Conservation (phyloP, 352 stramenopile genomes). For the Phytophthora cryptogea region DNA sequence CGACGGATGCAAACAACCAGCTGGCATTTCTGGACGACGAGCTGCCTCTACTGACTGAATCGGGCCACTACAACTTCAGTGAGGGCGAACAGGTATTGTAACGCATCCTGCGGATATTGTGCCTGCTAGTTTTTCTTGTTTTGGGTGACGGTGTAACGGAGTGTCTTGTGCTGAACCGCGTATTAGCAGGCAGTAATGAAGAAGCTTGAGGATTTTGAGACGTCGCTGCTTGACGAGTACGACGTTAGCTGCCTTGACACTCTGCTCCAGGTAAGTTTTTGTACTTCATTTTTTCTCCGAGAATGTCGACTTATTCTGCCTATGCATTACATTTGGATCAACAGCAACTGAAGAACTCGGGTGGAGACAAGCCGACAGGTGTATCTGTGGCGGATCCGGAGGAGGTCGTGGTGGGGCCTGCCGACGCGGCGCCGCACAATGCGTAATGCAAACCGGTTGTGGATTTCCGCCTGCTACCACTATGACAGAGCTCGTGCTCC, state of each 20-base stretch:
- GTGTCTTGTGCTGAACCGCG: constrained; percentile 31
- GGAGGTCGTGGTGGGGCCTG: constrained; percentile 57
- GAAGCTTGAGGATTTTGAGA: constrained; percentile 88
- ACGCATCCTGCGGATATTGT: constrained; percentile 15
- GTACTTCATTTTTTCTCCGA: not conserved
- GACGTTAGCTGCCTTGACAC: constrained; percentile 84
- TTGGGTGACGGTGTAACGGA: constrained; percentile 28
- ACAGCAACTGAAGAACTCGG: constrained; percentile 69
- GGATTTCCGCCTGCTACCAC: constrained; percentile 1
- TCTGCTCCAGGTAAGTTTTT: constrained; percentile 59
- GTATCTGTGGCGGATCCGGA: constrained; percentile 59
- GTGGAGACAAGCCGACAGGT: constrained; percentile 42
- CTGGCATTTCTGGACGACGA: constrained; percentile 81
- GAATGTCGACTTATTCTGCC: not conserved
- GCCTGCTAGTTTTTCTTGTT: constrained; percentile 5
- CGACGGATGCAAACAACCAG: constrained; percentile 29
- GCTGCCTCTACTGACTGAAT: constrained; percentile 67
- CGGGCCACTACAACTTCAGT: constrained; percentile 71
- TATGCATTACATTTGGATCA: not conserved
- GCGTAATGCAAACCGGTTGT: constrained; percentile 26
- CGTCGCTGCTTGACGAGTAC: constrained; percentile 87
- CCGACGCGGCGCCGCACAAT: constrained; percentile 41
- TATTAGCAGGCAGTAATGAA: constrained; percentile 86
- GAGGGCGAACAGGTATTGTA: constrained; percentile 79
- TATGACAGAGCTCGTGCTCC: constrained; percentile 1